Percentiles rank a stretch among this genome's conserved stretches.
Evolutionary conservation across 225 moss, liverwort and hornwort species (phyloP).

Genomic region (Physcomitrellopsis africana): DNA sequence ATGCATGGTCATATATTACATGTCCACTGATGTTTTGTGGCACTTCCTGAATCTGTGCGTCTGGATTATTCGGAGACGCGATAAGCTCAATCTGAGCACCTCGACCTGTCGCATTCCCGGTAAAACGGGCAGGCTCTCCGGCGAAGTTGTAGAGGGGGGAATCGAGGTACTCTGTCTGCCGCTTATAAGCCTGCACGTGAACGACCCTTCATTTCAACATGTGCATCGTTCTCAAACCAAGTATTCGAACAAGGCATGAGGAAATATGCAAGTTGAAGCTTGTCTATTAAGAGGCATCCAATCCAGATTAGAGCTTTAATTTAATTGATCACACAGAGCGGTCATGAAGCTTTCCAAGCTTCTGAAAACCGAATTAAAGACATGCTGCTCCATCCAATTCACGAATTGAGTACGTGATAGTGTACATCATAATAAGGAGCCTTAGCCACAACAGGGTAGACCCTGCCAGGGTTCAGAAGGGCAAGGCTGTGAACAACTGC

Average conservation of each 20-base stretch:
- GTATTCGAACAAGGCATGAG: no score
- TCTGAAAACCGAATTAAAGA: no score
- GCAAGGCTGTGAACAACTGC: constrained; percentile 43
- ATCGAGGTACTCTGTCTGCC: constrained; percentile 39
- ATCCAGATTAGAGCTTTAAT: no score
- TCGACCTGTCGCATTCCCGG: constrained; percentile 5
- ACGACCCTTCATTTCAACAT: not conserved
- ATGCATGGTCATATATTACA: constrained; percentile 65
- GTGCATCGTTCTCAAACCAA: not conserved
- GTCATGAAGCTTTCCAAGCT: no score
- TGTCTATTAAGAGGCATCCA: no score
- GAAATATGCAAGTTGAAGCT: no score
- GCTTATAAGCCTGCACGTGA: constrained; percentile 40
- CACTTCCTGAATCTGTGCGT: constrained; percentile 46
- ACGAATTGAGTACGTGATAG: not conserved
- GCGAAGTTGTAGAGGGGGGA: constrained; percentile 45
- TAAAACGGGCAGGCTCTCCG: constrained; percentile 49
- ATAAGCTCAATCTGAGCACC: constrained; percentile 55
- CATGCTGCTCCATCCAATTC: no score
- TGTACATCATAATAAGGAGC: constrained; percentile 56
- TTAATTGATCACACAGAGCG: no score
- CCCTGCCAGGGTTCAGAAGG: constrained; percentile 33
- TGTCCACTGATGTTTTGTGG: constrained; percentile 42
- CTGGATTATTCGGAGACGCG: constrained; percentile 78
- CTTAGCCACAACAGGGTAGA: constrained; percentile 49